Evolutionary conservation across 345 rosid genomes (phyloP).

Genomic region (Moricandia moricandioides): DNA sequence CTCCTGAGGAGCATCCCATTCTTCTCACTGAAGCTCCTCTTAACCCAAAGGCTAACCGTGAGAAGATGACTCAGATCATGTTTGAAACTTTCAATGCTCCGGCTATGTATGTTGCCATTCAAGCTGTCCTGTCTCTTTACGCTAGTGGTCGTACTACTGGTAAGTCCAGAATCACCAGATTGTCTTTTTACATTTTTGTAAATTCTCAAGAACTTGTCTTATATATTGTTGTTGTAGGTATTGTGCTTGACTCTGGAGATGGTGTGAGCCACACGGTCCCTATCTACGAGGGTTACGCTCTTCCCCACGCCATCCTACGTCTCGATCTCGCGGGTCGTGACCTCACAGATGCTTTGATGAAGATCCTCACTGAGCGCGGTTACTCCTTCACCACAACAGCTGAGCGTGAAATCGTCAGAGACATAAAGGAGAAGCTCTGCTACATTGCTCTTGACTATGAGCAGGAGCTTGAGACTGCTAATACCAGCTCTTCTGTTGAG

Average conservation of each 20-base stretch:
- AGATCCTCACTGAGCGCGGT: slow-evolving; percentile 87
- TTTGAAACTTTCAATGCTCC: slow-evolving; percentile 84
- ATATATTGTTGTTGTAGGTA: slow-evolving; percentile 7
- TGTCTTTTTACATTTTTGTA: no score
- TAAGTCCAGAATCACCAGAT: no score
- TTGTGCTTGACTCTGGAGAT: slow-evolving; percentile 87
- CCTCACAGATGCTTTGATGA: slow-evolving; percentile 76
- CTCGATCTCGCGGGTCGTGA: slow-evolving; percentile 86
- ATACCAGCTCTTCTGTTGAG: slow-evolving; percentile 74
- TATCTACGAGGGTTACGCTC: slow-evolving; percentile 78
- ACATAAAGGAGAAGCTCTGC: slow-evolving; percentile 84
- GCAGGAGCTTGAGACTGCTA: slow-evolving; percentile 88
- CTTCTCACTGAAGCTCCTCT: slow-evolving; percentile 85
- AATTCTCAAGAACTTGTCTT: no score
- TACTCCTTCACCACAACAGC: slow-evolving; percentile 90
- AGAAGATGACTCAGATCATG: slow-evolving; percentile 95
- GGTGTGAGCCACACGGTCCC: slow-evolving; percentile 90
- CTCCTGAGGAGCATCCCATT: slow-evolving; percentile 82
- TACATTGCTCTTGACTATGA: slow-evolving; percentile 86
- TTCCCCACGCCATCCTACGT: slow-evolving; percentile 84
- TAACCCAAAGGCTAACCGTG: slow-evolving; percentile 93
- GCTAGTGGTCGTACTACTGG: slow-evolving; percentile 98
- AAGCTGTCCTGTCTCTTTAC: slow-evolving; percentile 83
- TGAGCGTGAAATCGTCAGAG: slow-evolving; percentile 91
- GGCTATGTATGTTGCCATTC: slow-evolving; percentile 85